Base-by-base conservation (phyloP, 208 protist genomes). In the Wallacemonas sp. region DNA sequence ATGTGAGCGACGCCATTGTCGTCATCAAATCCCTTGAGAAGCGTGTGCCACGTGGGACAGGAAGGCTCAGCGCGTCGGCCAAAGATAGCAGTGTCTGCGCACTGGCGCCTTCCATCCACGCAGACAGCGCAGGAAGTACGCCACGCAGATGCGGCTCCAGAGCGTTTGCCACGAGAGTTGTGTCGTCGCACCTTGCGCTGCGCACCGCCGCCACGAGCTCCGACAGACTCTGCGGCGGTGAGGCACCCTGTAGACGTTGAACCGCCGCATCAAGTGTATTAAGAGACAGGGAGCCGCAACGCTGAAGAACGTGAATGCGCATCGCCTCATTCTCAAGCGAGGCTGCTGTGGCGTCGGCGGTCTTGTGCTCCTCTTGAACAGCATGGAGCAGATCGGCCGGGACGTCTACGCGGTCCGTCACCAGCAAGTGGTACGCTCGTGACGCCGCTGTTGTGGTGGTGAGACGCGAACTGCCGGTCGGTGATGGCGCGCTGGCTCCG, bases 151-250 rank as follows among this genome's bases (percentile, higher is more conserved):
- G 24, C 52, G 59, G 46, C 27, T 50, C 42, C 12, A 73, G 36
- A 59, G 73, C 30, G 62, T 73, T 8, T 52, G 44, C 30, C 81
- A 42, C 19, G 59, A 53, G n/a, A 68, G 68, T 1, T 41, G 52
- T 57, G 17, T 73, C 63, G 42, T 88, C 81, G 10, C 74, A 58
- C 19, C 71, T 67, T 0, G 57, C 37, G 0, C 69, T 69, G 19
- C 76, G 70, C 21, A 85, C 3, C 13, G 83, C 71, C 4, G 75
- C 74, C 2, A 69, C 73, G 2, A 83, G 48, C 34, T 79, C 83
- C 4, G 29, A 13, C 19, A 33, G 63, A 44, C 24, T 45, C 42
- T 52, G 68, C 66, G 39, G 66, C 55, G 61, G 64, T 62, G 48
- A 63, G 39, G 26, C 61, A 65, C 12, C 44, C 58, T 33, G 61